Conservation (phyloP, 1,284 basidiomycete species). For the Puccinia horiana region DNA sequence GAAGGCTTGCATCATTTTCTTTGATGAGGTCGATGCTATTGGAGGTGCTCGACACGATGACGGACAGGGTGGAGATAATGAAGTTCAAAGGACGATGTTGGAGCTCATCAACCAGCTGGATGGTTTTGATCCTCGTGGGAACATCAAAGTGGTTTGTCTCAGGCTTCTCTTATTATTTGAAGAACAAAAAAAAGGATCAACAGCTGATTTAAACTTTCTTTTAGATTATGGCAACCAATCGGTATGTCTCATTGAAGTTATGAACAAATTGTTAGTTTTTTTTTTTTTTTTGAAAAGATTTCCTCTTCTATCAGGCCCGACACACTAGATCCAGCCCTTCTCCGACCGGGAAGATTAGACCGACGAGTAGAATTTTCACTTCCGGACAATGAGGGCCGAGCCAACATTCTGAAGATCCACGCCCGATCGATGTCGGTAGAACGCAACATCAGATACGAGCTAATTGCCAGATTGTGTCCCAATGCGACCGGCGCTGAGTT, state of each 20-base stretch:
- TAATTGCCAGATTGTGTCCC: slow-evolving; percentile 94
- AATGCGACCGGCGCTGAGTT: slow-evolving; percentile 98
- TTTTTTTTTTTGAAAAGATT: background rate
- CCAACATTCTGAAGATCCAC: slow-evolving; percentile 95
- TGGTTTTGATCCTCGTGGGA: slow-evolving; percentile 96
- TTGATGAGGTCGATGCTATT: slow-evolving; percentile 96
- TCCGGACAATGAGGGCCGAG: slow-evolving; percentile 93
- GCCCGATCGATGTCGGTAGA: slow-evolving; percentile 98
- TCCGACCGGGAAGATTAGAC: slow-evolving; percentile 94
- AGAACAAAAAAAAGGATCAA: background rate
- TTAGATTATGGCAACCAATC: slow-evolving; percentile 90
- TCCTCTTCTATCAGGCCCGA: slow-evolving; percentile 70
- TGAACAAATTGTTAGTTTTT: background rate
- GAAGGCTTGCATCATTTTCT: slow-evolving; percentile 99
- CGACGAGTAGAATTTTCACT: slow-evolving; percentile 92
- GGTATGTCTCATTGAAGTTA: slow-evolving; percentile 62
- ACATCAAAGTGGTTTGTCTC: slow-evolving; percentile 79
- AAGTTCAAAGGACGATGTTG: slow-evolving; percentile 99
- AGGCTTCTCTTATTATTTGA: background rate
- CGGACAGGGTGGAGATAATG: slow-evolving; percentile 97
- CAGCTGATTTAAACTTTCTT: background rate
- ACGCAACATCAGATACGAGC: slow-evolving; percentile 93
- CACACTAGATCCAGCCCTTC: slow-evolving; percentile 92
- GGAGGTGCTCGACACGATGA: slow-evolving; percentile 99
- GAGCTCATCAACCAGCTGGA: slow-evolving; percentile 99